A percentile compares a stretch with the other conserved stretches of the same genome.
Conservation (phyloP, 2,329 filamentous ascomycete species). For the Keithomyces neogunnii region DNA sequence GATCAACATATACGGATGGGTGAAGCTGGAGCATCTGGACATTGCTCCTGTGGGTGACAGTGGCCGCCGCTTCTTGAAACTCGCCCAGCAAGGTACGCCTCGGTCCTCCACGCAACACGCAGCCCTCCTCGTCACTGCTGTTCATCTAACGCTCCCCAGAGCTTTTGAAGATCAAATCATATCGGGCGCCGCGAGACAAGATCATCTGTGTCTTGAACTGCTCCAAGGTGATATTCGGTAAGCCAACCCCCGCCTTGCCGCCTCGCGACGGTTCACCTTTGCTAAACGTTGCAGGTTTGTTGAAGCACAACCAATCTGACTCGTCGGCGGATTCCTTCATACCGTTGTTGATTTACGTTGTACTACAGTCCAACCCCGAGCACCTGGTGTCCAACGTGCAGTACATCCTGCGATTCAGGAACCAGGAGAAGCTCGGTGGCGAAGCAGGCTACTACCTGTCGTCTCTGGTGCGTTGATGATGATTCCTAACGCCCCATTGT, state of each 20-base stretch:
- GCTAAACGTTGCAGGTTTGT: slow-evolving; percentile 47
- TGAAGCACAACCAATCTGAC: slow-evolving; percentile 88
- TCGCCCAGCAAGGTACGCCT: slow-evolving; percentile 75
- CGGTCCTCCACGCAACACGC: too few relatives aligned
- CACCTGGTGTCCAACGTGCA: slow-evolving; percentile 96
- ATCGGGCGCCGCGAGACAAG: slow-evolving; percentile 94
- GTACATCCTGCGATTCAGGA: slow-evolving; percentile 93
- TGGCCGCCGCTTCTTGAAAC: slow-evolving; percentile 74
- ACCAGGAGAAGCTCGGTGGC: slow-evolving; percentile 94
- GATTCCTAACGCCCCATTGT: not conserved
- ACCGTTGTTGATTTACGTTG: slow-evolving; percentile 89
- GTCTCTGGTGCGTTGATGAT: slow-evolving; percentile 54
- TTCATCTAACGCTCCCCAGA: slow-evolving; percentile 45
- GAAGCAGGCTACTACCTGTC: slow-evolving; percentile 98
- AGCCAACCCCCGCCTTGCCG: slow-evolving; percentile 13
- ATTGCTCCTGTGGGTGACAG: slow-evolving; percentile 79
- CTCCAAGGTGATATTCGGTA: slow-evolving; percentile 98
- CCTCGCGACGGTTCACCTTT: not conserved
- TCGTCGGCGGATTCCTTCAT: slow-evolving; percentile 96
- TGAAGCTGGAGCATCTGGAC: slow-evolving; percentile 86
- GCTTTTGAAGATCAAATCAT: slow-evolving; percentile 90
- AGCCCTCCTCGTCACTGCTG: not conserved
- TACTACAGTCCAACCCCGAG: slow-evolving; percentile 88
- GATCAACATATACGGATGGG: slow-evolving; percentile 94
- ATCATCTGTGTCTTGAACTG: slow-evolving; percentile 98